A percentile compares a stretch with the other conserved stretches of the same genome.
These are phyloP conservation scores for Saccharum hybrid DNA, from an alignment of 202 grass and related monocot genomes.

Conservation along the genomic window DNA sequence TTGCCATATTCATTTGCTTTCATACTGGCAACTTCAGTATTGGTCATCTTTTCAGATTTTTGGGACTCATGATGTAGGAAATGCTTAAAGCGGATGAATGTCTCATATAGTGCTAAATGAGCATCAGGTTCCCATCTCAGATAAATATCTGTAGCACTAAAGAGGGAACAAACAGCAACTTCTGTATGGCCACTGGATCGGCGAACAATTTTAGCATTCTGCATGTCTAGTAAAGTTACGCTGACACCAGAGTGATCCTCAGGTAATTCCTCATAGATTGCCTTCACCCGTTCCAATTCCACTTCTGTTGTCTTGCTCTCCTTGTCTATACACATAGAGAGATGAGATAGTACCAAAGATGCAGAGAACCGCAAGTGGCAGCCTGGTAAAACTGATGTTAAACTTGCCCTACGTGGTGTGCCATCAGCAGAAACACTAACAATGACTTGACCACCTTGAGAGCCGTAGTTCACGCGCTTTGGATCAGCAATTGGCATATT, in stretches of 20 bases:
- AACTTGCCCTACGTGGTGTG: conserved; percentile 74
- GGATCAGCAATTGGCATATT: conserved; percentile 90
- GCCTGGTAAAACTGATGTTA: conserved; percentile 59
- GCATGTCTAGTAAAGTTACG: conserved; percentile 91
- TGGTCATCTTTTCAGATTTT: conserved; percentile 56
- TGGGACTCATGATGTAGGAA: conserved; percentile 69
- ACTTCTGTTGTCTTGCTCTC: conserved; percentile 76
- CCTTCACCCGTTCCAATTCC: conserved; percentile 80
- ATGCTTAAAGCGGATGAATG: conserved; percentile 65
- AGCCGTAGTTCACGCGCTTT: conserved; percentile 95
- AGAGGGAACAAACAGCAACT: conserved; percentile 73
- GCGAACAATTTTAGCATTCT: conserved; percentile 90
- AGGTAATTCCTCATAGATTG: conserved; percentile 74
- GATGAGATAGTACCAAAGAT: conserved; percentile 79
- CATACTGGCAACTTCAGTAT: conserved; percentile 45
- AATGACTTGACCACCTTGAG: conserved; percentile 85
- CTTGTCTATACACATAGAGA: conserved; percentile 77
- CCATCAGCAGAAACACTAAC: conserved; percentile 91
- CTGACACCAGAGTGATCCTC: conserved; percentile 64
- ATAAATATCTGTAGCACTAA: conserved; percentile 83
- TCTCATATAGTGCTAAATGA: conserved; percentile 81
- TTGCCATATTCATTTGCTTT: conserved; percentile 46
- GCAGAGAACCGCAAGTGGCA: conserved; percentile 72
- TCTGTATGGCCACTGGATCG: conserved; percentile 67
- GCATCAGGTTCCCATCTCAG: conserved; percentile 92